Evolutionary conservation across 768 basidiomycete species (phyloP).

Genomic region (Tricholoma matsutake): DNA sequence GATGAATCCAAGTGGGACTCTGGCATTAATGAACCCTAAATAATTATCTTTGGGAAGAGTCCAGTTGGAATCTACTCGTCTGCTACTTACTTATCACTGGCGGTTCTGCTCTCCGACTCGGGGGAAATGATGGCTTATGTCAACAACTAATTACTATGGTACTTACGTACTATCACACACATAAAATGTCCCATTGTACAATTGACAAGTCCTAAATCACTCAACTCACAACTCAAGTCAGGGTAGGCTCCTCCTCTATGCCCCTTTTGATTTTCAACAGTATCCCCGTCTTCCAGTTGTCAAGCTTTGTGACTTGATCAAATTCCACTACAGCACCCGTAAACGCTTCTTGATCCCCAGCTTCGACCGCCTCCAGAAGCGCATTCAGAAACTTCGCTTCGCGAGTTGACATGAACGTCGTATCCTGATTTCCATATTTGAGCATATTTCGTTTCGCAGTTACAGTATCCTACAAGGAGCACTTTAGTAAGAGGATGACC

Average conservation of each 20-base stretch:
- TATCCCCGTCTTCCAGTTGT: slow-evolving; percentile 94
- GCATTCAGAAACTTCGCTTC: slow-evolving; percentile 86
- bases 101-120: too few species aligned
- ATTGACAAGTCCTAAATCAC: neutral
- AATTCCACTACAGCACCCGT: slow-evolving; percentile 87
- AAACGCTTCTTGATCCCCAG: slow-evolving; percentile 55
- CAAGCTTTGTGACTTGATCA: slow-evolving; percentile 89
- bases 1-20: neutral
- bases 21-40: too few species aligned
- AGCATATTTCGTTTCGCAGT: slow-evolving; percentile 76
- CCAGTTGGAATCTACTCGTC: too few species aligned
- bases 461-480: slow-evolving; percentile 65
- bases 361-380: slow-evolving; percentile 68
- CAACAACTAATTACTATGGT: too few species aligned
- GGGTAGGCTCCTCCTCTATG: slow-evolving; percentile 48
- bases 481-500: neutral
- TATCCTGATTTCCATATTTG: slow-evolving; percentile 79
- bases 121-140: too few species aligned
- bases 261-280: slow-evolving; percentile 86
- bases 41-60: too few species aligned
- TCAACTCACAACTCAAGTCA: slow-evolving; percentile 28
- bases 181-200: too few species aligned
- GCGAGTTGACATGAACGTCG: slow-evolving; percentile 81
- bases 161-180: too few species aligned
- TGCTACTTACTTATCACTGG: too few species aligned